Evolutionary conservation across 768 basidiomycete genomes (phyloP).

Genomic region (Suillus cothurnatus): DNA sequence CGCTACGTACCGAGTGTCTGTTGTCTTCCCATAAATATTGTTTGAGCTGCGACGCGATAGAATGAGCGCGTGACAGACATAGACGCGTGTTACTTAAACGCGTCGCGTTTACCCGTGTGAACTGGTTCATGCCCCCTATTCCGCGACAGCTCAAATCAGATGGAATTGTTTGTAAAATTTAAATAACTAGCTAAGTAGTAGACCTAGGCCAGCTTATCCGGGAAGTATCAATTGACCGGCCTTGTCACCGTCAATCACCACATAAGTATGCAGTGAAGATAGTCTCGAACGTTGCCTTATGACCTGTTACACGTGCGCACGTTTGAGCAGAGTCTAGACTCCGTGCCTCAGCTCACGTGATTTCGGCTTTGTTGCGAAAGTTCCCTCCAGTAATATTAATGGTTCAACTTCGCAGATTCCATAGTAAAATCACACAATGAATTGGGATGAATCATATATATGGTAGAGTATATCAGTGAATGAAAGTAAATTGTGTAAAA

Average conservation of each 20-base stretch:
- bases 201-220: neutral
- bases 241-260: too few species aligned
- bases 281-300: too few species aligned
- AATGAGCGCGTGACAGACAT: slow-evolving; percentile 29
- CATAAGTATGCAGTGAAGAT: too few species aligned
- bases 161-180: neutral
- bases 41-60: slow-evolving; percentile 15
- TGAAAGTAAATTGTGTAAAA: neutral
- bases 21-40: slow-evolving; percentile 61
- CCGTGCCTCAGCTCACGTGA: neutral
- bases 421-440: neutral
- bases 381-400: neutral
- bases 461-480: neutral
- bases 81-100: slow-evolving; percentile 9
- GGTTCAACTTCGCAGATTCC: neutral
- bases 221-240: neutral
- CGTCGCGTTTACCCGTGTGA: slow-evolving; percentile 9
- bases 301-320: too few species aligned
- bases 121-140: neutral
- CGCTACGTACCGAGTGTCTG: slow-evolving; percentile 62
- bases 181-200: neutral
- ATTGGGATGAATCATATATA: neutral
- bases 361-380: neutral
- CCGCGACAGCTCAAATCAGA: neutral
- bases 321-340: too few species aligned